Evolutionary conservation across 2,329 filamentous ascomycete genomes (phyloP).

Genomic region (Aspergillus sp.): DNA sequence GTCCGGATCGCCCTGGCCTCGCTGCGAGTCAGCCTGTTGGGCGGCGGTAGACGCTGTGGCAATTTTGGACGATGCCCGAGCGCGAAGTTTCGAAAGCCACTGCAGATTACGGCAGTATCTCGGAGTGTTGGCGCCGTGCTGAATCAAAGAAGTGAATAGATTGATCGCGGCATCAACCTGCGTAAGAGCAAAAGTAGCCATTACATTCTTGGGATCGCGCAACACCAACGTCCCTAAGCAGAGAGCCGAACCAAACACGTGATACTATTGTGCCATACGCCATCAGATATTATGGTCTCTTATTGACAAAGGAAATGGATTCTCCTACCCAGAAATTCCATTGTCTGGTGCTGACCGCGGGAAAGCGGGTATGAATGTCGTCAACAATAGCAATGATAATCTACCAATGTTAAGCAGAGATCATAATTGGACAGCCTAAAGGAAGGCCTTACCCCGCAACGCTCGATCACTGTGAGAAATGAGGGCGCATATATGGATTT

Average conservation of each 20-base stretch:
- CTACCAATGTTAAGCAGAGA: background rate
- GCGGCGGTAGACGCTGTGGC: background rate
- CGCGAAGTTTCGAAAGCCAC: background rate
- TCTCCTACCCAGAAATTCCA: slow-evolving; percentile 3
- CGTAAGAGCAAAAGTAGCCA: background rate
- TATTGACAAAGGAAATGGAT: background rate
- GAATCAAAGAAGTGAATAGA: background rate
- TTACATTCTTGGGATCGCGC: background rate
- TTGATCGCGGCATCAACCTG: slow-evolving; percentile 4
- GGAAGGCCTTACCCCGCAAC: background rate
- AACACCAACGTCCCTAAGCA: slow-evolving; percentile 1
- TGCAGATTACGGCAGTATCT: slow-evolving; percentile 2
- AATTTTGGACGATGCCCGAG: slow-evolving; percentile 2
- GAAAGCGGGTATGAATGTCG: slow-evolving; percentile 2
- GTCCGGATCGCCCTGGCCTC: background rate
- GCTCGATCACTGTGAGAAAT: slow-evolving; percentile 1
- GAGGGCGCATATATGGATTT: slow-evolving; percentile 1
- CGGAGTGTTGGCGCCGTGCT: slow-evolving; percentile 2
- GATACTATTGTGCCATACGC: background rate
- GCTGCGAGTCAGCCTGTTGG: background rate
- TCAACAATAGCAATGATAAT: slow-evolving; percentile 6
- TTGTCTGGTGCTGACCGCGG: slow-evolving; percentile 3
- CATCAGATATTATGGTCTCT: background rate
- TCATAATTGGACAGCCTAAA: no score
- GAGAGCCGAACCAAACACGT: slow-evolving; percentile 1